Percentiles rank a stretch among this genome's conserved stretches.
Evolutionary conservation across 2,329 filamentous ascomycete species (phyloP).

Genomic region (Penicillium occitanis): DNA sequence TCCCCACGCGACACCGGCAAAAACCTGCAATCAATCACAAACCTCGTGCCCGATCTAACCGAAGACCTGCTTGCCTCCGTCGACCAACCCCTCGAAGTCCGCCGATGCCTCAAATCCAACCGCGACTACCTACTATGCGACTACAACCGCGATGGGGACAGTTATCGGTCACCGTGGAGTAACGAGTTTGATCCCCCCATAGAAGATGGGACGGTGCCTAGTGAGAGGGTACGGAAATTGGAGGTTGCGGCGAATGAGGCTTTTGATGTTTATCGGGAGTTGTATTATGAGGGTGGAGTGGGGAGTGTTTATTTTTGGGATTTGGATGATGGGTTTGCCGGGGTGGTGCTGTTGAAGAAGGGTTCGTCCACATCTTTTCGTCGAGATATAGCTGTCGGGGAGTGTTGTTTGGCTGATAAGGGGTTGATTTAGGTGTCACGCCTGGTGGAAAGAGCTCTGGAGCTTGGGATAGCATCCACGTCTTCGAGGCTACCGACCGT

Average conservation of each 20-base stretch:
- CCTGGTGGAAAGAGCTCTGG: conserved; percentile 68
- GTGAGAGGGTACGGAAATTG: conserved; percentile 87
- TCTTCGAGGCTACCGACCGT: conserved; percentile 93
- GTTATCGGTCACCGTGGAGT: conserved; percentile 97
- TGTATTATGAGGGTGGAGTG: conserved; percentile 91
- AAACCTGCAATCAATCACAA: conserved; percentile 86
- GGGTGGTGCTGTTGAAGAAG: conserved; percentile 94
- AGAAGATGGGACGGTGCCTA: conserved; percentile 82
- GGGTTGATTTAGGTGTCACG: conserved; percentile 58
- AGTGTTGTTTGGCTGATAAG: neutral
- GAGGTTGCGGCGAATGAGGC: conserved; percentile 92
- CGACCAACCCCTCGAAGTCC: conserved; percentile 86
- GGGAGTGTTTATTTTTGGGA: conserved; percentile 99
- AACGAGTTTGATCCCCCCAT: conserved; percentile 96
- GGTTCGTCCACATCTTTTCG: conserved; percentile 46
- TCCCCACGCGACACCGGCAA: conserved; percentile 88
- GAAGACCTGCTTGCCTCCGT: conserved; percentile 98
- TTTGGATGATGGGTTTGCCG: conserved; percentile 94
- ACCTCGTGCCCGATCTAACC: conserved; percentile 83
- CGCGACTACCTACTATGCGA: conserved; percentile 98
- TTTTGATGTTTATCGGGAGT: conserved; percentile 92
- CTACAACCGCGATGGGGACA: conserved; percentile 99
- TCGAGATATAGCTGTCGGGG: neutral
- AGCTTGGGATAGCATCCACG: conserved; percentile 97
- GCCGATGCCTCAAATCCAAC: conserved; percentile 81